Conservation (phyloP, 1,284 basidiomycete species). For the Neonothopanus nambi region DNA sequence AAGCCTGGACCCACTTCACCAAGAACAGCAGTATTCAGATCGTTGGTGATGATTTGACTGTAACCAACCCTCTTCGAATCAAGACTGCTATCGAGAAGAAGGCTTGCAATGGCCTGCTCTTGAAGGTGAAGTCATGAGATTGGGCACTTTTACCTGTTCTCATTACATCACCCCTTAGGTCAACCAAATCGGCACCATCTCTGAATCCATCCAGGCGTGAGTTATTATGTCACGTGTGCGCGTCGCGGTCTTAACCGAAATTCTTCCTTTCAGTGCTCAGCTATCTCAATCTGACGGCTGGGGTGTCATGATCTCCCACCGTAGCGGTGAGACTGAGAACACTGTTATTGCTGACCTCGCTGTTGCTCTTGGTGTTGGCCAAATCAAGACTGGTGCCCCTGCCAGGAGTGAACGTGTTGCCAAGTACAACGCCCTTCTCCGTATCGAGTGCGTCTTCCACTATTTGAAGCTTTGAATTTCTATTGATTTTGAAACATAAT, state of each 20-base stretch:
- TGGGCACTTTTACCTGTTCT: background rate
- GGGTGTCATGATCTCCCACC: slow-evolving; percentile 99
- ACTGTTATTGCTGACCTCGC: slow-evolving; percentile 97
- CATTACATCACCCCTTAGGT: slow-evolving; percentile 42
- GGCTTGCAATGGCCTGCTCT: slow-evolving; percentile 97
- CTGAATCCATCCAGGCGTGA: slow-evolving; percentile 95
- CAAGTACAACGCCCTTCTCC: slow-evolving; percentile 89
- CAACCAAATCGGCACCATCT: slow-evolving; percentile 99
- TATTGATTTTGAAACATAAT: slow-evolving; percentile 1
- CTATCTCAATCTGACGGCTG: slow-evolving; percentile 96
- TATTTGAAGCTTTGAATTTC: slow-evolving; percentile 1
- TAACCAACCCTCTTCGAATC: slow-evolving; percentile 98
- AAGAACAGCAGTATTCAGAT: slow-evolving; percentile 80
- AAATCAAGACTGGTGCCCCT: slow-evolving; percentile 99
- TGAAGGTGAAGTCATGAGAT: slow-evolving; percentile 66
- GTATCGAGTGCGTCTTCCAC: slow-evolving; percentile 74
- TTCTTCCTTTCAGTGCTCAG: slow-evolving; percentile 67
- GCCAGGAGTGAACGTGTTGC: slow-evolving; percentile 92
- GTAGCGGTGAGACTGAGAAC: slow-evolving; percentile 95
- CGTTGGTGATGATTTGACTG: slow-evolving; percentile 97
- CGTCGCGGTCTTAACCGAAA: slow-evolving; percentile 4
- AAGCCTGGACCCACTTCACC: slow-evolving; percentile 95
- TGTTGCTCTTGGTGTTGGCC: slow-evolving; percentile 90
- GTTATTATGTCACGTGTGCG: slow-evolving; percentile 28
- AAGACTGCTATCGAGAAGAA: slow-evolving; percentile 99